These are phyloP conservation scores for Phialophora macrospora DNA, from an alignment of 2,329 filamentous ascomycete genomes.

Conservation along the genomic window DNA sequence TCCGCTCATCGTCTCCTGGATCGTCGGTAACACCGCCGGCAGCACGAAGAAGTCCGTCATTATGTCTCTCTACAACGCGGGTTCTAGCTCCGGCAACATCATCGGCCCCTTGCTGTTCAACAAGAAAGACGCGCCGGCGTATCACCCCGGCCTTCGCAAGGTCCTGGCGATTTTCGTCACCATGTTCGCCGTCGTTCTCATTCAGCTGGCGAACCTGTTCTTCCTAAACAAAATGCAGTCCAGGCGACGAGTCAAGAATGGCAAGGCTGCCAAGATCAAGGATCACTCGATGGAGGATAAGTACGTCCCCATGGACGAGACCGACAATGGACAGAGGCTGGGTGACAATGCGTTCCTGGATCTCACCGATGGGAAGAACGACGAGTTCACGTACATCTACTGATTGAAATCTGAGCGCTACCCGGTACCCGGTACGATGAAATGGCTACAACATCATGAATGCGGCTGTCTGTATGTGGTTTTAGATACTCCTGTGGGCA, in stretches of 20 bases:
- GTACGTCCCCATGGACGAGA: conserved; percentile 48
- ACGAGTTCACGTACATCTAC: conserved; percentile 60
- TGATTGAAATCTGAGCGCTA: conserved; percentile 3
- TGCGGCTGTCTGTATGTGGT: no score
- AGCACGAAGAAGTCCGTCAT: conserved; percentile 69
- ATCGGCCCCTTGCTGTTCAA: conserved; percentile 69
- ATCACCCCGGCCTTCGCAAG: conserved; percentile 61
- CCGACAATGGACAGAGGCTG: conserved; percentile 40
- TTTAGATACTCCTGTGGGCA: no score
- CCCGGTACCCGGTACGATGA: neutral
- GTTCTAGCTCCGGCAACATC: conserved; percentile 67
- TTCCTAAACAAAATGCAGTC: conserved; percentile 64
- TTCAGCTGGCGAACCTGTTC: conserved; percentile 62
- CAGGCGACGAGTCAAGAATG: conserved; percentile 60
- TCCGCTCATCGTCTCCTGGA: conserved; percentile 70
- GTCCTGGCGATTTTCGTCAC: conserved; percentile 62
- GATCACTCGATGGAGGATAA: conserved; percentile 65
- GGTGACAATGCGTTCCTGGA: conserved; percentile 55
- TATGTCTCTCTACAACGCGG: conserved; percentile 68
- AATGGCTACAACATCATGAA: no score
- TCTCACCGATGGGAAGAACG: conserved; percentile 68
- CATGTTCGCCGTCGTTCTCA: conserved; percentile 57
- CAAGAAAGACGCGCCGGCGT: conserved; percentile 61
- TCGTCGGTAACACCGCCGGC: conserved; percentile 70
- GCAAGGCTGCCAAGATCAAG: conserved; percentile 64